Evolutionary conservation across 1,284 basidiomycete species (phyloP), one percentile per base, ranked within the genome.

Genomic region (Marasmius tenuissimus): DNA sequence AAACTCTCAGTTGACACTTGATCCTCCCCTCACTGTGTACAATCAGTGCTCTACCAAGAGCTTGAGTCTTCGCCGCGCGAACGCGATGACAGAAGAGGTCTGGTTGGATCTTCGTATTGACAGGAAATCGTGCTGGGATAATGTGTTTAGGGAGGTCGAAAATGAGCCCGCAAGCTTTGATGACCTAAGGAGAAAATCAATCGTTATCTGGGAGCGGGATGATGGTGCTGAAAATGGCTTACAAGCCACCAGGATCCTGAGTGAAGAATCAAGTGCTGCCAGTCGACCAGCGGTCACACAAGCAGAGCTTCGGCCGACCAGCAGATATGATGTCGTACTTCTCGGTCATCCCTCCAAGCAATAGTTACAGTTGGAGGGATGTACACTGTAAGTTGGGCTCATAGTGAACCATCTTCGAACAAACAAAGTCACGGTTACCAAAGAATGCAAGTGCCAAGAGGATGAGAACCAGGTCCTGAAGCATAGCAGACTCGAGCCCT

Each of bases 1-100:
- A 20, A 14, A 34, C 57, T 20, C 62, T 86, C 86, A 87, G 65
- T 88, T 87, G 16, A 88, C 77, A 60, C 75, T 73, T 1, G 85
- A 86, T 0, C 85, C 86, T 0, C 87, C 87, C 10, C 87, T 87
- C 86, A 40, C 72, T 70, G 0, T 77, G 75, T 16, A 84, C 76
- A 27, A 81, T 59, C 2, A 73, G 64, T 1, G 74, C 64, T 11
- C 86, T 81, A 20, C 71, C 76, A n/a, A 88, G 69, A 0, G 79
- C 72, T 2, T 74, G 64, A 63, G 77, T 82, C 0, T 80, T 75
- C 27, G 27, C n/a, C 51, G 77, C 78, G 2, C 74, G 71, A 3
- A 71, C 67, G 58, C 85, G 74, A 62, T 76, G 72, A 42, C 82
- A 72, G 0, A 78, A 81, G 9, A 74, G 78, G 22, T 73, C 76